These are phyloP conservation scores for Meyerozyma elateridarum DNA, from an alignment of 1,139 yeast genomes.

Conservation along the genomic window DNA sequence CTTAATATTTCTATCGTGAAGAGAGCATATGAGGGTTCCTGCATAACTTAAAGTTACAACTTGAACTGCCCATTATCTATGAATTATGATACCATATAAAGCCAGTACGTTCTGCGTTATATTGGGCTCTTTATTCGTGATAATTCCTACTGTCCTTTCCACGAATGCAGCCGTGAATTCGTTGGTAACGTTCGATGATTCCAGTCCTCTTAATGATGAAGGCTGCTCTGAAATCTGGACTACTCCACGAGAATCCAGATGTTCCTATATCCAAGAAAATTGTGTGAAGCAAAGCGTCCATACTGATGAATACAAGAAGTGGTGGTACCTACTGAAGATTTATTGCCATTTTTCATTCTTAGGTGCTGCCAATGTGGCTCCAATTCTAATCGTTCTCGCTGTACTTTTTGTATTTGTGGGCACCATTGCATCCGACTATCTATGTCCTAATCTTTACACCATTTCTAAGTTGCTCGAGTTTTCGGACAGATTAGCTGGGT, in stretches of 20 bases:
- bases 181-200: no score
- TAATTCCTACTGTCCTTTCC: no score
- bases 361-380: not conserved
- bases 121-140: no score
- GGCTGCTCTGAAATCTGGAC: not conserved
- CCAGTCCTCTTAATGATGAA: no score
- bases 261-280: slow-evolving; percentile 2
- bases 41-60: no score
- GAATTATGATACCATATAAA: no score
- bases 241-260: slow-evolving; percentile 1
- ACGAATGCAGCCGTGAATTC: no score
- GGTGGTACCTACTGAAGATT: not conserved
- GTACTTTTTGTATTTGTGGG: slow-evolving; percentile 61
- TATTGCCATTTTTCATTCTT: slow-evolving; percentile 1
- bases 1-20: no score
- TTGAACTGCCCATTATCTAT: no score
- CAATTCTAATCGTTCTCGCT: slow-evolving; percentile 19
- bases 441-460: slow-evolving; percentile 68
- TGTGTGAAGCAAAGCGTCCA: not conserved
- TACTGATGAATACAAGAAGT: not conserved
- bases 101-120: no score
- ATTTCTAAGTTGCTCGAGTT: slow-evolving; percentile 57
- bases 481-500: slow-evolving; percentile 79
- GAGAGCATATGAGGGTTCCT: no score
- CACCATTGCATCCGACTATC: slow-evolving; percentile 66